A percentile compares a stretch with the other conserved stretches of the same genome.
phyloP scores from a whole-genome alignment of 108 stramenopile species.

The Nannochloropsis gaditana region DNA sequence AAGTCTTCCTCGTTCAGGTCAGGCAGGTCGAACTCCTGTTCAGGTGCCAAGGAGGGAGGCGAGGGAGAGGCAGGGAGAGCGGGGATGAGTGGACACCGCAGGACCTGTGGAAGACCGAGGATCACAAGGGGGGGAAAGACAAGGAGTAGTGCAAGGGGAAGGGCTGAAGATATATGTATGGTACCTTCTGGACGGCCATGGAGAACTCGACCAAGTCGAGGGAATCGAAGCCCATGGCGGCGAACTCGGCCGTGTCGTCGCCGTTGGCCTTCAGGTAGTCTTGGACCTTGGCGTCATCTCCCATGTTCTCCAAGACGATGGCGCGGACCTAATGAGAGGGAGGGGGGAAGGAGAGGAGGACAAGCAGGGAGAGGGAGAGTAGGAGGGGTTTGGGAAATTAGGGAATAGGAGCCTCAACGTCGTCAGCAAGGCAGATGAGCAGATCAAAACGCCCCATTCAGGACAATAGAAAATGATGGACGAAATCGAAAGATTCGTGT shows the following conservation, averaged over 20 bases:
- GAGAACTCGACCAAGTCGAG: constrained; percentile 13
- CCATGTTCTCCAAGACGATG: constrained; percentile 11
- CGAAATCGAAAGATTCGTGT: too few species aligned
- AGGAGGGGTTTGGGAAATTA: neutral
- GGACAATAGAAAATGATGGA: neutral
- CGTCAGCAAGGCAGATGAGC: neutral
- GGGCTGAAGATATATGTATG: neutral
- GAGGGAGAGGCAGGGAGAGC: neutral
- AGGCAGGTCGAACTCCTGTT: constrained; percentile 12
- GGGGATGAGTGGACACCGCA: neutral
- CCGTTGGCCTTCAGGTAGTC: constrained; percentile 15
- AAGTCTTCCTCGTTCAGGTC: constrained; percentile 15
- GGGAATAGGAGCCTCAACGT: neutral
- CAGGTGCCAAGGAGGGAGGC: neutral
- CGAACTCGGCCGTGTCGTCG: neutral
- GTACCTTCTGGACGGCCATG: constrained; percentile 19
- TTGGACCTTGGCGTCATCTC: neutral
- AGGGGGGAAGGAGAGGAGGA: neutral
- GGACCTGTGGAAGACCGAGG: neutral
- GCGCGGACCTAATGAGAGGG: neutral
- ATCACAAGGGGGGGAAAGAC: neutral
- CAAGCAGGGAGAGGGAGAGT: neutral
- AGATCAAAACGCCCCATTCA: neutral
- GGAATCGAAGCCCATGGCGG: neutral
- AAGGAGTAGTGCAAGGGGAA: neutral